Evolutionary conservation across 2,329 filamentous ascomycete species (phyloP).

Genomic region (Dactylellina leptospora): DNA sequence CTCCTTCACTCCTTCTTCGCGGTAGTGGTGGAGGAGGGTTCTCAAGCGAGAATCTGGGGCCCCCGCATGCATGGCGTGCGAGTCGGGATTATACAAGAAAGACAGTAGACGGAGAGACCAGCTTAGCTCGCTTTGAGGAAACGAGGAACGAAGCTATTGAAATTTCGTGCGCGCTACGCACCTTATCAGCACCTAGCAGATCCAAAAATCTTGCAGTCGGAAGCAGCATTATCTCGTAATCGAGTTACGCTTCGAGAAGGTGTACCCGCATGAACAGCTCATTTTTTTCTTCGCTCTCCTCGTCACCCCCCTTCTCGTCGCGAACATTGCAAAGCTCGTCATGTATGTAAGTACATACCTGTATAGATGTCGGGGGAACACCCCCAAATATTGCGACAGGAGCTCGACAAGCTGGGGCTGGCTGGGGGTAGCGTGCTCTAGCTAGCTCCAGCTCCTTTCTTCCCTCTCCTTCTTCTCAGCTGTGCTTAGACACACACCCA

Average conservation of each 20-base stretch:
- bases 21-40: constrained; percentile 26
- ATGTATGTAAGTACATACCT: background rate
- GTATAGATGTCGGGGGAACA: background rate
- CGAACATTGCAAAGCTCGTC: background rate
- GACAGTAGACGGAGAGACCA: constrained; percentile 2
- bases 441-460: background rate
- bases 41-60: constrained; percentile 51
- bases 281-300: background rate
- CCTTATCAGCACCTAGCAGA: constrained; percentile 22
- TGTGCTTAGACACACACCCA: constrained; percentile 8
- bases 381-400: constrained; percentile 11
- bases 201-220: constrained; percentile 1
- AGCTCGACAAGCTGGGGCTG: constrained; percentile 31
- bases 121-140: too few species aligned
- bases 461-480: constrained; percentile 2
- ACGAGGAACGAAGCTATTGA: background rate
- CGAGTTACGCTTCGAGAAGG: constrained; percentile 50
- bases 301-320: background rate
- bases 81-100: constrained; percentile 39
- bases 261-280: constrained; percentile 41
- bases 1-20: constrained; percentile 4
- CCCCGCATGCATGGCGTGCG: constrained; percentile 51
- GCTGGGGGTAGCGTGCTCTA: too few species aligned
- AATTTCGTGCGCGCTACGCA: constrained; percentile 1
- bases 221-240: constrained; percentile 47